Base-by-base conservation (phyloP, 129 eudicot genomes). In the Artemisia tridentata region DNA sequence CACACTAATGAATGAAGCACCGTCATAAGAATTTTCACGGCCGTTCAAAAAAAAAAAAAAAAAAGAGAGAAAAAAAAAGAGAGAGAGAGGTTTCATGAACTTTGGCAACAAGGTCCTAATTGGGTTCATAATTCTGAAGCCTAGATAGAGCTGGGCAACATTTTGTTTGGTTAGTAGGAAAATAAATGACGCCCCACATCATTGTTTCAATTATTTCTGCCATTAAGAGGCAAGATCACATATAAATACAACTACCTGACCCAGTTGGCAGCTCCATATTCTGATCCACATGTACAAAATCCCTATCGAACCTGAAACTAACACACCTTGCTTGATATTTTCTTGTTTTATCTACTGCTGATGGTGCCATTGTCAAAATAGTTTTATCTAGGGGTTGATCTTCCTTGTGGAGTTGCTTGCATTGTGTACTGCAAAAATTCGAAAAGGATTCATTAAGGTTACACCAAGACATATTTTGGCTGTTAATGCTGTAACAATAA, bases 371-470 rank as follows among this genome's bases (percentile, higher is more conserved):
- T 56, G 54, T 59, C 78, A 49, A 46, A 29, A 68, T 31, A 51
- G 18, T 43, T 49, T 49, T 53, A 74, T 79, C 79, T 69, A 52
- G 83, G 75, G 13, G 83, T 79, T 49, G 43, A 61, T 73, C 83
- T 79, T 63, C 72, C 76, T 73, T 74, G 78, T 12, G 75, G 53
- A 59, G 75, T 71, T 52, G 69, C 72, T 64, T 55, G 83, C 70
- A 79, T 23, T 0, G 75, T 75, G 53, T 68, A 70, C 83, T 79
- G 79, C 57, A 58, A 72, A 29, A 10, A 25, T 63, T 65, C 49
- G 31, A 34, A 49, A 62, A 62, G 9, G 4, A 12, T 20, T 62
- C 68, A 72, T 47, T 21, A 72, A 50, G 16, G 18, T 73, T 51
- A 63, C 16, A 53, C 60, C 60, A 54, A 23, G 4, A 52, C 34